Evolutionary conservation across 441 rosid genomes (phyloP).

Genomic region (Rhodomyrtus psidioides): DNA sequence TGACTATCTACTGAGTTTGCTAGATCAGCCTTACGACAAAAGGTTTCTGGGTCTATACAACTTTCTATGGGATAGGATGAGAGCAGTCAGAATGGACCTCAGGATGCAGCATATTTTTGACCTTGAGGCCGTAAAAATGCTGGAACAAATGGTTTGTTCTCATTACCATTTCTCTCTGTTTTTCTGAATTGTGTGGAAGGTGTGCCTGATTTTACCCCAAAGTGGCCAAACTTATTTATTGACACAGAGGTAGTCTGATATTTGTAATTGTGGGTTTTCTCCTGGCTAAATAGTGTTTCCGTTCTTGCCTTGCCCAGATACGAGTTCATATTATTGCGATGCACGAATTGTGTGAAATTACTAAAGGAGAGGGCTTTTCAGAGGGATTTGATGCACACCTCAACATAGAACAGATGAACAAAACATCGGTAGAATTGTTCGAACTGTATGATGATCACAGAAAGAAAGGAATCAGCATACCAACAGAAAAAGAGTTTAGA

Average conservation of each 20-base stretch:
- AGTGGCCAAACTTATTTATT: too few relatives aligned
- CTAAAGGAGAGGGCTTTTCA: constrained; percentile 93
- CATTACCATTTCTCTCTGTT: neutral
- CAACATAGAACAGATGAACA: constrained; percentile 98
- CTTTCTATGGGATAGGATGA: constrained; percentile 99
- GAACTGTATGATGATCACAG: constrained; percentile 98
- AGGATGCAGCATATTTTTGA: constrained; percentile 96
- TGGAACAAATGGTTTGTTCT: constrained; percentile 91
- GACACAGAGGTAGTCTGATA: too few relatives aligned
- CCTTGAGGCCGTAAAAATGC: constrained; percentile 70
- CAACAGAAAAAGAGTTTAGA: constrained; percentile 90
- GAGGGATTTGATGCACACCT: constrained; percentile 99
- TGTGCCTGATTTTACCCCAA: neutral
- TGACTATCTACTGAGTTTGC: too few relatives aligned
- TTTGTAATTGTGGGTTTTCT: too few relatives aligned
- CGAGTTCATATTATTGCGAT: constrained; percentile 94
- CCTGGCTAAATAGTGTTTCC: too few relatives aligned
- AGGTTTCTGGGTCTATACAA: constrained; percentile 82
- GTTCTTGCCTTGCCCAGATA: constrained; percentile 51
- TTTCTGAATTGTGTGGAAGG: neutral
- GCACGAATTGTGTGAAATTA: constrained; percentile 94
- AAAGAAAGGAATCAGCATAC: constrained; percentile 70
- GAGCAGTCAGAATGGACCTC: constrained; percentile 94
- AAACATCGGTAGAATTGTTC: constrained; percentile 92
- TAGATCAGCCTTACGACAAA: constrained; percentile 71